These are phyloP conservation scores for Emericellopsis terricola DNA, from an alignment of 495 filamentous ascomycete species.

Conservation along the genomic window DNA sequence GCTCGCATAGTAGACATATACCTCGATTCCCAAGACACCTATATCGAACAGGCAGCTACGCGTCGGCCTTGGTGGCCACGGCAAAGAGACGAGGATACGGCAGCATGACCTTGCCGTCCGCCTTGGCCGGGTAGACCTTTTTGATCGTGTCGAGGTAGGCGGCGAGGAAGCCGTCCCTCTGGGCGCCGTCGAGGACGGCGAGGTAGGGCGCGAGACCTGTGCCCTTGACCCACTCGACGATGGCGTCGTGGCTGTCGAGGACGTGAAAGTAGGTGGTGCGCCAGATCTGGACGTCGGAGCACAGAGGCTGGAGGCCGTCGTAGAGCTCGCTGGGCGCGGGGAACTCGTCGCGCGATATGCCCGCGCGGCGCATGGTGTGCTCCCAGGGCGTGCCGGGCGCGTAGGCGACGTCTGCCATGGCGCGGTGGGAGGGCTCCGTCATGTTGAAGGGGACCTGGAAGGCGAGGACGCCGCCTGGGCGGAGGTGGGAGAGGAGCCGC, in stretches of 20 bases:
- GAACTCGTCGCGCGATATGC: slow-evolving; percentile 26
- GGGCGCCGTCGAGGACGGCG: background rate
- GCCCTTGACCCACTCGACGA: slow-evolving; percentile 40
- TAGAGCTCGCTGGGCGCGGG: slow-evolving; percentile 27
- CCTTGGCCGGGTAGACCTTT: background rate
- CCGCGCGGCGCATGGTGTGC: slow-evolving; percentile 6
- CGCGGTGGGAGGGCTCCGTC: slow-evolving; percentile 24
- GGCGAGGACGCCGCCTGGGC: slow-evolving; percentile 28
- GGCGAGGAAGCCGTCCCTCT: slow-evolving; percentile 1
- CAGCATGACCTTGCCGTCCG: background rate
- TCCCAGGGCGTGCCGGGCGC: slow-evolving; percentile 21
- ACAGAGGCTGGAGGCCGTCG: slow-evolving; percentile 24
- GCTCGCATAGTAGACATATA: too few relatives aligned
- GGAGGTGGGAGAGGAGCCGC: slow-evolving; percentile 18
- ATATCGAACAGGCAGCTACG: too few relatives aligned
- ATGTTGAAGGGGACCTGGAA: slow-evolving; percentile 37
- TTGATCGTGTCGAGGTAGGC: background rate
- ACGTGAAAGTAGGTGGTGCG: slow-evolving; percentile 33
- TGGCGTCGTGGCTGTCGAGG: slow-evolving; percentile 22
- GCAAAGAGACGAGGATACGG: slow-evolving; percentile 1
- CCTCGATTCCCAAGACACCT: too few relatives aligned
- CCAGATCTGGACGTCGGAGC: slow-evolving; percentile 25
- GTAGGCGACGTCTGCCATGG: slow-evolving; percentile 31
- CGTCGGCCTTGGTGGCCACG: too few relatives aligned
- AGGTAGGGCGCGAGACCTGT: slow-evolving; percentile 34